These are phyloP conservation scores for Fraxinus sp. DNA, from an alignment of 305 asterid species.

Conservation along the genomic window DNA sequence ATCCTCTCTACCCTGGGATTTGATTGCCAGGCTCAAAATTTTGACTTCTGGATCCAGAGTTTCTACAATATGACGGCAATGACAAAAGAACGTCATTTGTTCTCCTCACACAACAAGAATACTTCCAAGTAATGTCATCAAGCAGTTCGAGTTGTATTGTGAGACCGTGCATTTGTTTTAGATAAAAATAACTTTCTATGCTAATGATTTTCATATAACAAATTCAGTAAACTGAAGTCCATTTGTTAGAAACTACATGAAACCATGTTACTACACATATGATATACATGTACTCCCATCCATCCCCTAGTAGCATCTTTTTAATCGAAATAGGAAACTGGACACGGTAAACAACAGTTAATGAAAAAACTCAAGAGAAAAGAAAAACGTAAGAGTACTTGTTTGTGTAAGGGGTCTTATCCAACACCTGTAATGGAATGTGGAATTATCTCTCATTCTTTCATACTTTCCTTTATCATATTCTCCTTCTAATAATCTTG, in stretches of 20 bases:
- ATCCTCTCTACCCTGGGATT: constrained; percentile 47
- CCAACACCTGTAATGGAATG: background rate
- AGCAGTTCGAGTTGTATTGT: background rate
- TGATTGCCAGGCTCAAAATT: constrained; percentile 51
- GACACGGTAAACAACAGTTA: background rate
- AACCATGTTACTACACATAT: background rate
- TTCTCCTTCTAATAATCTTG: background rate
- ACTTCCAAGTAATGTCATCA: background rate
- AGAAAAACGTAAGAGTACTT: background rate
- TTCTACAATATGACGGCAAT: constrained; percentile 29
- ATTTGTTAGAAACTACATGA: background rate
- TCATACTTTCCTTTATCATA: background rate
- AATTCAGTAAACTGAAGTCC: background rate
- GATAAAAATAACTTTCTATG: background rate
- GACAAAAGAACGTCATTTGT: background rate
- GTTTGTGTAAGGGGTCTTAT: background rate
- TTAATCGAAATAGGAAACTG: background rate
- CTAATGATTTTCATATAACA: background rate
- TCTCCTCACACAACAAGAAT: background rate
- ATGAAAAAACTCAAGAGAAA: background rate
- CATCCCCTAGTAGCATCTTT: background rate
- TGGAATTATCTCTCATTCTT: background rate
- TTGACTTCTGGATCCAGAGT: constrained; percentile 55
- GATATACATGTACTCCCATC: background rate
- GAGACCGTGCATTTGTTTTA: background rate